phyloP scores from a whole-genome alignment of 768 basidiomycete genomes.

The Ramaria rubella region DNA sequence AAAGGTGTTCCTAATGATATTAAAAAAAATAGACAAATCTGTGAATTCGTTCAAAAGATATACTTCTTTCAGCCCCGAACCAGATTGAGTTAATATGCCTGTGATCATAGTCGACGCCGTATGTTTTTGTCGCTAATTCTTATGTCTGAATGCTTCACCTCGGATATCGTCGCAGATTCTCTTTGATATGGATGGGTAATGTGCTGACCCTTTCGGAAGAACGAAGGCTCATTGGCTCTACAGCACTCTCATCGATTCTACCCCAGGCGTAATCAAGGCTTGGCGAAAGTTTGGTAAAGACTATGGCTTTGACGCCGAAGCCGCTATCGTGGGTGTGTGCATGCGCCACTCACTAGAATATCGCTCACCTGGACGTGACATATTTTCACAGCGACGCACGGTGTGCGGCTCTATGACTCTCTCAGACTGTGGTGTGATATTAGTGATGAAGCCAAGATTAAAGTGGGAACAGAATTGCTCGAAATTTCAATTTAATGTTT shows the following conservation, averaged over 20 bases:
- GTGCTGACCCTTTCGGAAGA: background rate
- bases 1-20: too few species aligned
- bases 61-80: background rate
- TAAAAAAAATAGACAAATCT: too few species aligned
- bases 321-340: constrained; percentile 20
- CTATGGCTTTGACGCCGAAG: constrained; percentile 53
- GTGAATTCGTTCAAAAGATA: too few species aligned
- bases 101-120: constrained; percentile 22
- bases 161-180: constrained; percentile 14
- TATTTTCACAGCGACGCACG: constrained; percentile 47
- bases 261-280: constrained; percentile 71
- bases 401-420: constrained; percentile 70
- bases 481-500: background rate
- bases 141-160: background rate
- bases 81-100: background rate
- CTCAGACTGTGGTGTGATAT: constrained; percentile 63
- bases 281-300: constrained; percentile 67
- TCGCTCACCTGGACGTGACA: background rate
- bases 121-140: constrained; percentile 6
- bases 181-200: constrained; percentile 30
- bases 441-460: constrained; percentile 46
- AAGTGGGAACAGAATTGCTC: constrained; percentile 30
- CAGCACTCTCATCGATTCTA: constrained; percentile 76
- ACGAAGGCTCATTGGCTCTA: constrained; percentile 7
- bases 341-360: constrained; percentile 36